A percentile compares a stretch with the other conserved stretches of the same genome.
Conservation (phyloP, 139 green algal species). For the Asterochloris erici region DNA sequence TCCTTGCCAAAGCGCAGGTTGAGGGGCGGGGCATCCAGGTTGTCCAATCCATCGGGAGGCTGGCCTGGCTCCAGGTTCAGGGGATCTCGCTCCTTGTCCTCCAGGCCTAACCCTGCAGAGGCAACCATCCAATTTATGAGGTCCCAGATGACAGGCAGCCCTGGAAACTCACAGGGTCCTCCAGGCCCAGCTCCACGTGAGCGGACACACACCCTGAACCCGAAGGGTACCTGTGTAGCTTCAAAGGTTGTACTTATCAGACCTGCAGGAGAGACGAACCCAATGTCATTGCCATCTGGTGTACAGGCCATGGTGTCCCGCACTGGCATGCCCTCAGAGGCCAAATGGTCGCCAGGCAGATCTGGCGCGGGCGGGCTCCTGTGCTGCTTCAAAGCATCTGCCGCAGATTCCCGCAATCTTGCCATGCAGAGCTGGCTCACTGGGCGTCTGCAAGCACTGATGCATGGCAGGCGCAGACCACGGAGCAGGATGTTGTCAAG, state of each 20-base stretch:
- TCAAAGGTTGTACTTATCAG: background rate
- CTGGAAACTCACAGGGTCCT: too few species aligned
- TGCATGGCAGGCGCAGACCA: too few species aligned
- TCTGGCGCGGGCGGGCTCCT: background rate
- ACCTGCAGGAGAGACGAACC: too few species aligned
- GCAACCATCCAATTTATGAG: background rate
- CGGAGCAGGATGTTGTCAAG: too few species aligned
- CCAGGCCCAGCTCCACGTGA: too few species aligned
- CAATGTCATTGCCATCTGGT: too few species aligned
- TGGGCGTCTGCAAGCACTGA: too few species aligned
- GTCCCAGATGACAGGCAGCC: too few species aligned
- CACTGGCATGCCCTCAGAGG: background rate
- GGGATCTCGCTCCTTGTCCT: slow-evolving; percentile 12
- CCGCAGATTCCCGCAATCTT: too few species aligned
- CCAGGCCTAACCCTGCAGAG: slow-evolving; percentile 1
- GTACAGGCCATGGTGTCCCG: too few species aligned
- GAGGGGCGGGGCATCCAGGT: slow-evolving; percentile 18
- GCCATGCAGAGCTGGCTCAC: too few species aligned
- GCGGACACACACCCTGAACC: too few species aligned
- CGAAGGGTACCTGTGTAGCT: background rate
- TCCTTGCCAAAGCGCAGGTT: slow-evolving; percentile 72
- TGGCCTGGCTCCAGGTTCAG: slow-evolving; percentile 17
- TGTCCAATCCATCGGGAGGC: slow-evolving; percentile 41
- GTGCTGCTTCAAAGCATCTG: background rate
- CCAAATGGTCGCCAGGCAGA: background rate